These are phyloP conservation scores for Filosporella fistucella DNA, from an alignment of 495 filamentous ascomycete genomes.

Conservation along the genomic window DNA sequence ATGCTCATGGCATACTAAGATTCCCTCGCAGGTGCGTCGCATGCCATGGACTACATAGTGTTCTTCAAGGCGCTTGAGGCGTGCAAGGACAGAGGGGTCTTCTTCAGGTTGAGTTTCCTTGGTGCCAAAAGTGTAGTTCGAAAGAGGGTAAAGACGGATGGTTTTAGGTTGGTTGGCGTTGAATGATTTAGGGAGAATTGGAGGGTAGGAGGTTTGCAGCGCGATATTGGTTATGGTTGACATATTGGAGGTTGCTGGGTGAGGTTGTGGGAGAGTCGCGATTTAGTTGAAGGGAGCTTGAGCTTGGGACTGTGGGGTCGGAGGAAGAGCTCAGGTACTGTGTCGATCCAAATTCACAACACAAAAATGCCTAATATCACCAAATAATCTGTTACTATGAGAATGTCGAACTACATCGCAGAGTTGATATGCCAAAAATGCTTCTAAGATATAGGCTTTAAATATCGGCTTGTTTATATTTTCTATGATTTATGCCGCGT, in stretches of 20 bases:
- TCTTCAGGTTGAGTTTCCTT: slow-evolving; percentile 98
- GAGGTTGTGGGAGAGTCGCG: not conserved
- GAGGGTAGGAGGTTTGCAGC: slow-evolving; percentile 70
- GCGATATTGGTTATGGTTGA: slow-evolving; percentile 67
- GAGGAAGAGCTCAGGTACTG: no score
- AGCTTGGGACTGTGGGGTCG: not conserved
- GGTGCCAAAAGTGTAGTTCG: slow-evolving; percentile 97
- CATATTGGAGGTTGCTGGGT: no score
- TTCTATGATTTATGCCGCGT: no score
- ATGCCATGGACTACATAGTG: slow-evolving; percentile 91
- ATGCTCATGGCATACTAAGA: slow-evolving; percentile 96
- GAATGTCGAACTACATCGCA: no score
- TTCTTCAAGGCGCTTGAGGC: slow-evolving; percentile 87
- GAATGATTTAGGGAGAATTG: slow-evolving; percentile 76
- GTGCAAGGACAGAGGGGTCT: slow-evolving; percentile 89
- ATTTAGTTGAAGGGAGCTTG: not conserved
- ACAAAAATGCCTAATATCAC: no score
- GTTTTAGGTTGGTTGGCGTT: slow-evolving; percentile 84
- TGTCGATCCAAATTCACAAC: no score
- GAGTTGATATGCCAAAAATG: no score
- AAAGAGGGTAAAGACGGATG: slow-evolving; percentile 90
- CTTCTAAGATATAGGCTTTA: no score
- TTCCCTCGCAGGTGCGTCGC: slow-evolving; percentile 93
- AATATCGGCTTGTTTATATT: no score
- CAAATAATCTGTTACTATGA: no score